Percentiles rank a stretch among this genome's conserved stretches.
Conservation (phyloP, 2,329 filamentous ascomycete species). For the Fusarium austroafricanum region DNA sequence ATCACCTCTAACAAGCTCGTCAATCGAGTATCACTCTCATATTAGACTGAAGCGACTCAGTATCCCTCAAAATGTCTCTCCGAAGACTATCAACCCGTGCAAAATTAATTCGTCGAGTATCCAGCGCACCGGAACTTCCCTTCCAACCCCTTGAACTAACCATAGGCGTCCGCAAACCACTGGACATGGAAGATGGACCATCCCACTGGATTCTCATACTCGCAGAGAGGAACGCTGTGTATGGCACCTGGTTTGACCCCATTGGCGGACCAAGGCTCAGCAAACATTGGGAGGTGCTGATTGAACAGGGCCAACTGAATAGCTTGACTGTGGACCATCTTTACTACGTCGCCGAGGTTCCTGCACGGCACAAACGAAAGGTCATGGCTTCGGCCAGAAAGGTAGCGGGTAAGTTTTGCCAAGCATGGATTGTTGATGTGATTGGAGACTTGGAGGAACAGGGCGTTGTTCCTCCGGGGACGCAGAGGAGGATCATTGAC, state of each 20-base stretch:
- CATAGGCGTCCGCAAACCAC: background rate
- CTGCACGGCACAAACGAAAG: background rate
- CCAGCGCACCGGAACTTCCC: background rate
- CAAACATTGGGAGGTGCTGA: background rate
- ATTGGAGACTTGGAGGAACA: conserved; percentile 13
- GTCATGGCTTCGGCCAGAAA: background rate
- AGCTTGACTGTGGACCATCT: background rate
- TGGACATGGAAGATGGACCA: background rate
- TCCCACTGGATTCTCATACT: conserved; percentile 20
- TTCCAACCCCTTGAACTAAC: background rate
- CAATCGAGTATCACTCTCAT: background rate
- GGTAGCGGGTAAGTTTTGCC: background rate
- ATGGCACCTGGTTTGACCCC: background rate
- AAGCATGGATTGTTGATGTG: conserved; percentile 11
- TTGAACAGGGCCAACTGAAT: background rate
- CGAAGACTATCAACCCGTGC: background rate
- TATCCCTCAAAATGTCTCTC: background rate
- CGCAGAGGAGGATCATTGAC: background rate
- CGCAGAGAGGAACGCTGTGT: background rate
- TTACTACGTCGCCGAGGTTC: background rate
- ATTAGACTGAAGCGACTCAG: background rate
- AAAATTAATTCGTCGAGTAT: too few species aligned
- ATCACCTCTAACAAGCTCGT: background rate
- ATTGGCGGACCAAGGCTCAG: background rate
- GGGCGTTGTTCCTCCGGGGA: background rate